These are phyloP conservation scores for Penicillium brasilianum DNA, from an alignment of 2,329 filamentous ascomycete genomes.

Conservation along the genomic window DNA sequence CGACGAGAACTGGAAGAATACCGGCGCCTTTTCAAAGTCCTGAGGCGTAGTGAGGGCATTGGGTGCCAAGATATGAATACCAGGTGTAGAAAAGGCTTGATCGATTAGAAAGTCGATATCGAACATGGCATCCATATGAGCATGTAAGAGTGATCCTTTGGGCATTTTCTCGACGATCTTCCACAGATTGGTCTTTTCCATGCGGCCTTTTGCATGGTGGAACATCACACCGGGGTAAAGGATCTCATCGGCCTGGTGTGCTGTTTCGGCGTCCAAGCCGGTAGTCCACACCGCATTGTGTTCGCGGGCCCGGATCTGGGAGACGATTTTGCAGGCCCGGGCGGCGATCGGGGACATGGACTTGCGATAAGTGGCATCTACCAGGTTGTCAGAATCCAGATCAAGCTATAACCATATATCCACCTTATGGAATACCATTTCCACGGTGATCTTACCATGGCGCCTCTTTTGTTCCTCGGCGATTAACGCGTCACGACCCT, in stretches of 20 bases:
- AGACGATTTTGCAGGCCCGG: conserved; percentile 79
- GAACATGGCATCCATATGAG: conserved; percentile 89
- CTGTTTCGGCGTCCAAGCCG: conserved; percentile 71
- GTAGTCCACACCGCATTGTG: conserved; percentile 76
- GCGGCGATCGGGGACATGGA: conserved; percentile 77
- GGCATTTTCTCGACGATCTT: conserved; percentile 83
- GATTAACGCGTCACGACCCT: conserved; percentile 76
- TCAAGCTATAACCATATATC: not conserved
- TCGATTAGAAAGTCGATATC: conserved; percentile 81
- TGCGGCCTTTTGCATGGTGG: conserved; percentile 78
- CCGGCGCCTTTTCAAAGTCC: conserved; percentile 59
- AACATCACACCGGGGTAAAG: conserved; percentile 95
- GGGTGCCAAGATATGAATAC: conserved; percentile 71
- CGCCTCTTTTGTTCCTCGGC: conserved; percentile 80
- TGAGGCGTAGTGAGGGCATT: conserved; percentile 60
- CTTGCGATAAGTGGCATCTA: conserved; percentile 41
- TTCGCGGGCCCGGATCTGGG: conserved; percentile 78
- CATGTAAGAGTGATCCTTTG: conserved; percentile 74
- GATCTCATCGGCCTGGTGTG: conserved; percentile 64
- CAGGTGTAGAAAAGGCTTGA: conserved; percentile 70
- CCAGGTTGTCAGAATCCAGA: not conserved
- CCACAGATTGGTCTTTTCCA: conserved; percentile 86
- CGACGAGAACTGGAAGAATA: conserved; percentile 68
- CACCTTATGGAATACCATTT: not conserved
- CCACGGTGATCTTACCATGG: conserved; percentile 64